Base-by-base conservation (phyloP, 2,329 filamentous ascomycete genomes). In the Elsinoe ampelina region DNA sequence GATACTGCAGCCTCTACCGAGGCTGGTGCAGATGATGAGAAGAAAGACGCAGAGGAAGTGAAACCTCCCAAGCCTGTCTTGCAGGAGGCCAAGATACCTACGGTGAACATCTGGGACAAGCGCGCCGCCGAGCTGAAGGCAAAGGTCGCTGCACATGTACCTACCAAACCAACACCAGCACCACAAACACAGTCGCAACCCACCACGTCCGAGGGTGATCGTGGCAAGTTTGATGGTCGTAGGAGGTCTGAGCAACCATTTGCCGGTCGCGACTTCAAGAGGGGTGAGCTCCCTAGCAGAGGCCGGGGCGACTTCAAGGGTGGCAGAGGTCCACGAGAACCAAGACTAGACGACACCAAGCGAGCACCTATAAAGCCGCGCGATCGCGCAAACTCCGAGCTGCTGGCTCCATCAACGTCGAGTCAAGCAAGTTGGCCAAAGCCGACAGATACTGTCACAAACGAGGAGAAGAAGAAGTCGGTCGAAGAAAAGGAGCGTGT, bases 341-440 rank as follows among this genome's bases (percentile, higher is more conserved):
- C 30, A 7, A 41, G 52, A 26, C 17, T 52, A 5, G 57, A 58
- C 8, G 51, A 58, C 57, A 54, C 57, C 43, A 51, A 26, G 38
- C 48, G 34, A 38, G 32, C 51, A 22, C 32, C 51, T 32, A 26
- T 32, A 41, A 54, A 32, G 39, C 51, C 54, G 5, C 54, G 54
- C n/a, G 54, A 56, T 26, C 54, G 54, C 3, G 54, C 54, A 35
- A 48, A n/a, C 19, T 56, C 54, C 19, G 54, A 56, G 19, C 17
- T 56, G 11, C 41, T 56, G 12, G 11, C 81, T 34, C 87, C 87
- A 22, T 79, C 87, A 1, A 85, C 89, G 47, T 83, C 81, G 58
- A 91, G 97, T 70, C 79, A 88, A 51, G 76, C 82, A 55, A 84
- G 84, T 17, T 98, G 93, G 93, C 93, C 93, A 13, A 97, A 92